Base-by-base conservation (phyloP, 371 early-diverging fungal species). In the Rhizopus delemar region DNA sequence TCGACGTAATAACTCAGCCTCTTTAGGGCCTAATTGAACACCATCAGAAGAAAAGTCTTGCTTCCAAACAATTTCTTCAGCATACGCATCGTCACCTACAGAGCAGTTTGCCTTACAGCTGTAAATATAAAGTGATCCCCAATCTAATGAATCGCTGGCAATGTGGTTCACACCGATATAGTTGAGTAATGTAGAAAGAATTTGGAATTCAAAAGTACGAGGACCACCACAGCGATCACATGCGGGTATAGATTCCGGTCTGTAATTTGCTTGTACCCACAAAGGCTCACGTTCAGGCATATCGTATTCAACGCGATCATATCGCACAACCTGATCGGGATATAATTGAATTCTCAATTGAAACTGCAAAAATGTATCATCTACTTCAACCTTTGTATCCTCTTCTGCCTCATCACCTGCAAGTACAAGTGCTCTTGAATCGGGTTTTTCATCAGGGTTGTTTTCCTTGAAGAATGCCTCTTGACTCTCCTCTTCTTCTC, bases 181-280 rank as follows among this genome's bases (percentile, higher is more conserved):
- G 61, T 88, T 89, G 53, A 98, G 80, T 45, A 98, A 71, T 34
- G 93, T 93, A 1, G 80, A 76, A 7, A 79, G 35, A 43, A 92
- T 89, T 80, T 97, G 97, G 68, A 96, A 92, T 70, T 98, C 98
- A 74, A 96, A 94, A 33, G 89, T 83, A 34, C 96, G 82, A 31
- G 77, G 74, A 4, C 80, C 81, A 8, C 85, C 81, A 64, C 98
- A 98, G 41, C 77, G 72, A 7, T 83, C 84, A 74, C 98, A 98
- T 0, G 70, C 57, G 16, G 89, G 85, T 43, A 94, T 81, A 46
- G 85, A 80, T 8, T 59, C 63, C 4, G 93, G 93, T 59, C 81
- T 83, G 7, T 81, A 84, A 9, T 66, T 55, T 49, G 89, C 89
- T 65, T 91, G 88, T 6, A 92, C 96, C 82, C 86, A 93, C 49